A percentile compares a stretch with the other conserved stretches of the same genome.
These are phyloP conservation scores for Diplocarpon mali DNA, from an alignment of 2,329 filamentous ascomycete genomes.

Conservation along the genomic window DNA sequence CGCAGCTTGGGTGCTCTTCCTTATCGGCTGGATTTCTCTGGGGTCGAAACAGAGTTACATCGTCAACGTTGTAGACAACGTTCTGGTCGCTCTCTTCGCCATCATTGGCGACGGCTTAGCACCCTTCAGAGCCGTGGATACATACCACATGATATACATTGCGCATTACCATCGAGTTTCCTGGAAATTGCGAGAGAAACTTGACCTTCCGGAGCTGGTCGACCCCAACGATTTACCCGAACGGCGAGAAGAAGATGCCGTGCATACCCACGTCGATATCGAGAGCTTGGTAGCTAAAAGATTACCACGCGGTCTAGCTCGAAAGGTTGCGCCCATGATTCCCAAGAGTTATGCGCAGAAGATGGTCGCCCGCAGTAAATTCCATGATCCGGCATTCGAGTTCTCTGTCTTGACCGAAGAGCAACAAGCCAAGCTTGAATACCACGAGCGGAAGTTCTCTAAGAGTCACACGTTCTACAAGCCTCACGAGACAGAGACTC, in stretches of 20 bases:
- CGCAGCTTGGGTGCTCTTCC: conserved; percentile 75
- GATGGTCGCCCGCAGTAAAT: conserved; percentile 10
- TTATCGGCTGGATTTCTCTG: conserved; percentile 84
- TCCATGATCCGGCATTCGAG: conserved; percentile 28
- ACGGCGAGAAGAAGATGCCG: conserved; percentile 29
- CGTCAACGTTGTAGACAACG: conserved; percentile 58
- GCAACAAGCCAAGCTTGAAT: conserved; percentile 58
- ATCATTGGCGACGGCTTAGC: conserved; percentile 59
- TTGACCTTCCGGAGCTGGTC: conserved; percentile 47
- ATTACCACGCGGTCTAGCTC: conserved; percentile 15
- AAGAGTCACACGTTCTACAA: conserved; percentile 85
- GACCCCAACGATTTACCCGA: conserved; percentile 43
- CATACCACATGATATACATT: conserved; percentile 79
- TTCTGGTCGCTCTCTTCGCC: conserved; percentile 58
- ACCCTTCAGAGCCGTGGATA: conserved; percentile 69
- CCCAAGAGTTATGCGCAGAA: conserved; percentile 17
- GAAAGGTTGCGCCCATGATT: conserved; percentile 14
- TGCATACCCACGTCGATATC: conserved; percentile 31
- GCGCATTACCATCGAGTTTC: conserved; percentile 49
- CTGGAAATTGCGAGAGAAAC: conserved; percentile 41
- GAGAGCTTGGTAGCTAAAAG: conserved; percentile 18
- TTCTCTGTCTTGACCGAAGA: conserved; percentile 52
- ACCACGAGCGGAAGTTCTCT: conserved; percentile 69
- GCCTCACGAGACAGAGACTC: conserved; percentile 73
- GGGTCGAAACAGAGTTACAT: conserved; percentile 58